Base-by-base conservation (phyloP, 202 grass and related monocot species). In the Thinopyrum obtusiflorum region DNA sequence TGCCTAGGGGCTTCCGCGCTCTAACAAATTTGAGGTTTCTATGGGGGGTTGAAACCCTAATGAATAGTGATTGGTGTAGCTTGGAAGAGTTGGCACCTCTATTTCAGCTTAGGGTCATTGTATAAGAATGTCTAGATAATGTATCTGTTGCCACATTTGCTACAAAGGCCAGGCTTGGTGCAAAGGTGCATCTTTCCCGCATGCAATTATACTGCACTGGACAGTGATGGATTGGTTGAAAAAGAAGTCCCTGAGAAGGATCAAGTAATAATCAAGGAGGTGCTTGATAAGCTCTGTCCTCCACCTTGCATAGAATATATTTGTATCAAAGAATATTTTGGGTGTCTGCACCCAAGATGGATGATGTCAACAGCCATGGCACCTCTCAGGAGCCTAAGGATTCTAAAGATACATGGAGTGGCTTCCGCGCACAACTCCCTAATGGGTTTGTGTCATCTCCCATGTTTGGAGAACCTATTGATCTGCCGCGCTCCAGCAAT, bases 231-330 rank as follows among this genome's bases (percentile, higher is more conserved):
- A 49, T 49, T 49, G 44, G 2, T 49, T 1, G 9, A n/a, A n/a
- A n/a, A 18, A 17, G 3, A 15, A 2, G 7, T 65, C 3, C 42
- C 13, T 2, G n/a, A n/a, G 10, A 7, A 10, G 11, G 53, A 25
- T 2, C 53, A 75, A 28, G 3, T 7, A 6, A 80, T 11, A 14
- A 14, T 14, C 4, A 12, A 49, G 13, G 44, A 15, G 11, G 44
- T 49, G 12, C 8, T 49, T 20, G 24, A 85, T 55, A 35, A 32
- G 47, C 61, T 89, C 26, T 49, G 36, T 42, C 88, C 88, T 28
- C 83, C 83, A 2, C 27, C 70, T 4, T 23, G 3, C 53, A 4
- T 89, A 39, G 65, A 89, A 80, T 0, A 7, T 9, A 26, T 84
- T 57, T 0, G 0, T 9, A 80, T 89, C 20, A 0, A 0, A 0